Evolutionary conservation across 2,329 filamentous ascomycete genomes (phyloP), one percentile per base, ranked within the genome.

Genomic region (Metarhizium sp.): DNA sequence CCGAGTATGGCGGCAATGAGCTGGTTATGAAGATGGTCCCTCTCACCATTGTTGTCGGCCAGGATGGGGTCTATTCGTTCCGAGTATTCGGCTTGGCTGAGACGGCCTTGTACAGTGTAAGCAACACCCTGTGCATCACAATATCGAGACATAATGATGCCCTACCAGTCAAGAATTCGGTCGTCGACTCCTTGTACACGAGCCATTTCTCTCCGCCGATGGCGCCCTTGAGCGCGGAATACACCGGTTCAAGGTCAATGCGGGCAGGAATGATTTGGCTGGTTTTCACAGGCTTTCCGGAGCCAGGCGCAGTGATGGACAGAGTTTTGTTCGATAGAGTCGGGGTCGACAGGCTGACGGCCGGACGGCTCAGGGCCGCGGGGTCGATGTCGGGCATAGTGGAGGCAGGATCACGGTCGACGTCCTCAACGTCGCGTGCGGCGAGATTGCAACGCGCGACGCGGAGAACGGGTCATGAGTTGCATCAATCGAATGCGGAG

Each of bases 341-440:
- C 57, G 84, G 81, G 5, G 82, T 85, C 49, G 80, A 75, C 55
- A 84, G 75, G 68, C 72, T 78, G 67, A 78, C 69, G 50, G 81
- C 72, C 59, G 81, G 79, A 65, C 82, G 81, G 75, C 82, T 85
- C 64, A 87, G 71, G 60, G 84, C 82, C 74, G 84, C 82, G 65
- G 84, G 84, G 75, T 86, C 84, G 73, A 87, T 86, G 73, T 86
- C 84, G 64, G 83, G 82, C 83, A 86, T 86, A 61, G 64, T 66
- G 64, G 43, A 43, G 49, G 49, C 49, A 49, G 49, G 25, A 53
- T 56, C 40, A 48, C 48, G 45, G 40, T 29, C 45, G 18, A 30
- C 25, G 25, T 40, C 45, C 38, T 52, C 50, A 48, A 50, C 62
- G 75, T 77, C 76, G 78, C 77, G 75, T 73, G 72, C 74, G 68